These are phyloP conservation scores for Auricularia auricula-judae DNA, from an alignment of 768 basidiomycete genomes.

Conservation along the genomic window DNA sequence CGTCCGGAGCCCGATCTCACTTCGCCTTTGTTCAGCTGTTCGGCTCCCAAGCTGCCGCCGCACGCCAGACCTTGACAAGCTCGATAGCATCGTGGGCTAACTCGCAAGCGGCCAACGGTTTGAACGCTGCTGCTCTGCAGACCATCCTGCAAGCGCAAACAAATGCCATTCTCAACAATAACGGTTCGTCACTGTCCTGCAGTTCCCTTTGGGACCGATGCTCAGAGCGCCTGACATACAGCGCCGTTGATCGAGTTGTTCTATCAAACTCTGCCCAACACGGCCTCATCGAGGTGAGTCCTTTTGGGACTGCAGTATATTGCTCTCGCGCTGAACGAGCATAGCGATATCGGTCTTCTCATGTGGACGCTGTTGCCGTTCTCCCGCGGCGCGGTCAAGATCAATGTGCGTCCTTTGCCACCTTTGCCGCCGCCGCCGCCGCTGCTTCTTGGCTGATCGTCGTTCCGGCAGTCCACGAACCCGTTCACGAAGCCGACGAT, in stretches of 20 bases:
- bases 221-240: slow-evolving; percentile 7
- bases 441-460: not conserved
- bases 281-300: slow-evolving; percentile 34
- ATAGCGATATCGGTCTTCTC: slow-evolving; percentile 34
- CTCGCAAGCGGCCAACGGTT: slow-evolving; percentile 28
- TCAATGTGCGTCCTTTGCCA: slow-evolving; percentile 23
- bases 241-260: slow-evolving; percentile 39
- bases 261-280: slow-evolving; percentile 19
- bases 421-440: not conserved
- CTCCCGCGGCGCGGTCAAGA: slow-evolving; percentile 38
- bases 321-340: not conserved
- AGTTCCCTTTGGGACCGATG: too few species aligned
- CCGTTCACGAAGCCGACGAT: slow-evolving; percentile 38
- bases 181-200: slow-evolving; percentile 17
- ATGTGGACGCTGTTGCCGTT: slow-evolving; percentile 48
- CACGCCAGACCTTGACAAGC: slow-evolving; percentile 26
- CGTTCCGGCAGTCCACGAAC: slow-evolving; percentile 28
- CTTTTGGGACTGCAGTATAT: not conserved
- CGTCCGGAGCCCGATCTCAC: not conserved
- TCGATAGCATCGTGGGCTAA: slow-evolving; percentile 32
- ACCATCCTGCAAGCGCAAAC: slow-evolving; percentile 37
- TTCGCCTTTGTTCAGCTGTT: slow-evolving; percentile 1
- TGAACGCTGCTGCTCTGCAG: slow-evolving; percentile 30
- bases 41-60: slow-evolving; percentile 3
- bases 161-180: slow-evolving; percentile 34